Evolutionary conservation across 768 basidiomycete species (phyloP).

Genomic region (Xanthoconium purpureum): DNA sequence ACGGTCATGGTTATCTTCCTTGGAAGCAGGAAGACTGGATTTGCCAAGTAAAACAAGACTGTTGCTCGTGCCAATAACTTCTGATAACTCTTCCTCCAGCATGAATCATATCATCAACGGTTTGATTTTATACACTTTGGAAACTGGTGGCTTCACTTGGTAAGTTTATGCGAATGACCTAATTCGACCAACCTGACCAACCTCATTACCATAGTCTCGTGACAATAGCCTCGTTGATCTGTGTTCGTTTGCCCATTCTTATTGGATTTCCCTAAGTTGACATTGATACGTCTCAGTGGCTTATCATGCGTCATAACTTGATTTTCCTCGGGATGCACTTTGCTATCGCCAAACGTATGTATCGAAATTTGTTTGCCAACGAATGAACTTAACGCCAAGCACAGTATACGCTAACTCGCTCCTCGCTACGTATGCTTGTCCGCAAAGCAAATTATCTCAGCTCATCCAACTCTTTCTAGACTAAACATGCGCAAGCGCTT

Average conservation of each 20-base stretch:
- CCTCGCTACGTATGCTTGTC: conserved; percentile 30
- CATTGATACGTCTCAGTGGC: conserved; percentile 18
- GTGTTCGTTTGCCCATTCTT: conserved; percentile 18
- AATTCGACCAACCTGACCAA: not conserved
- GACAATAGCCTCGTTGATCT: conserved; percentile 33
- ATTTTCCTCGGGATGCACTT: conserved; percentile 37
- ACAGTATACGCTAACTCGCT: conserved; percentile 34
- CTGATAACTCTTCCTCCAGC: conserved; percentile 22
- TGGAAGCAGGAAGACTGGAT: conserved; percentile 31
- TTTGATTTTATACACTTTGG: conserved; percentile 50
- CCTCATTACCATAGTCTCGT: conserved; percentile 19
- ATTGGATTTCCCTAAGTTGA: not conserved
- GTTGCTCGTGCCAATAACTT: not conserved
- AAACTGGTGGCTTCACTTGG: conserved; percentile 51
- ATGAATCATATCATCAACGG: conserved; percentile 49
- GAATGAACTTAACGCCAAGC: not conserved
- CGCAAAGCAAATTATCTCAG: not conserved
- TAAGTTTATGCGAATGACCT: conserved; percentile 1
- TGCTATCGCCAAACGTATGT: conserved; percentile 32
- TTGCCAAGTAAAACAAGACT: conserved; percentile 20
- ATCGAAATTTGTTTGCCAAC: not conserved
- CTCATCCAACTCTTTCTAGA: conserved; percentile 4
- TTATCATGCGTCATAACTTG: conserved; percentile 34
- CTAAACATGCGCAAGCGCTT: conserved; percentile 33
- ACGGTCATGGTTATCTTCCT: conserved; percentile 31